phyloP scores from a whole-genome alignment of 2,329 filamentous ascomycete species.

The Aspergillus terreus region DNA sequence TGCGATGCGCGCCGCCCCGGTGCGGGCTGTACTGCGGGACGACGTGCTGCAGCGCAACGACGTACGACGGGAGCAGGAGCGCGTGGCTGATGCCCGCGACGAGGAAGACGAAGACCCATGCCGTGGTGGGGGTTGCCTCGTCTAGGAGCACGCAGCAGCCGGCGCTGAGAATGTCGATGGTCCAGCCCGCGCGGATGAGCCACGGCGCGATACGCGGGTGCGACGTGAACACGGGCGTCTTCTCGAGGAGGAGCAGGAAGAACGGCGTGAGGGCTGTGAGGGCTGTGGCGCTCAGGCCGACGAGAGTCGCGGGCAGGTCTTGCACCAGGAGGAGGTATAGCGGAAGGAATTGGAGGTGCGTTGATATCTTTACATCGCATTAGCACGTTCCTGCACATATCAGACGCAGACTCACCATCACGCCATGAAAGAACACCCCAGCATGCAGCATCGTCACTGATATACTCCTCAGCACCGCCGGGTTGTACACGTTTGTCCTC shows the following conservation, averaged over 20 bases:
- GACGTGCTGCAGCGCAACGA: conserved; percentile 31
- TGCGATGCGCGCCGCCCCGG: neutral
- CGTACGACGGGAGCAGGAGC: conserved; percentile 39
- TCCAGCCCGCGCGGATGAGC: conserved; percentile 44
- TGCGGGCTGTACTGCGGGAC: conserved; percentile 1
- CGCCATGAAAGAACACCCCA: conserved; percentile 40
- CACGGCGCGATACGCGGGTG: conserved; percentile 28
- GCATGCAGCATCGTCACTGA: conserved; percentile 38
- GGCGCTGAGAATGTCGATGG: conserved; percentile 31
- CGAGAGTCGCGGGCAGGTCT: conserved; percentile 27
- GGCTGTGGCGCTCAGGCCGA: conserved; percentile 39
- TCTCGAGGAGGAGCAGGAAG: conserved; percentile 16
- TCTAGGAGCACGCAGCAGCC: conserved; percentile 39
- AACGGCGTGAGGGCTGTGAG: conserved; percentile 27
- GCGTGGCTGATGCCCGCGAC: conserved; percentile 42
- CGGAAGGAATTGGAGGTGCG: conserved; percentile 41
- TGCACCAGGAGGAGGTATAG: conserved; percentile 40
- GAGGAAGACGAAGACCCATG: conserved; percentile 37
- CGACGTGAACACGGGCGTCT: conserved; percentile 5
- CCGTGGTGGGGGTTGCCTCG: conserved; percentile 26
- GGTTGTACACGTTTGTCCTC: conserved; percentile 30
- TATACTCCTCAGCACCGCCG: conserved; percentile 34
- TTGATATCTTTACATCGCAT: conserved; percentile 31
- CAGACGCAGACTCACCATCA: conserved; percentile 33
- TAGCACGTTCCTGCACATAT: neutral